phyloP scores from a whole-genome alignment of 2,329 filamentous ascomycete genomes.

The Talaromyces sp. region DNA sequence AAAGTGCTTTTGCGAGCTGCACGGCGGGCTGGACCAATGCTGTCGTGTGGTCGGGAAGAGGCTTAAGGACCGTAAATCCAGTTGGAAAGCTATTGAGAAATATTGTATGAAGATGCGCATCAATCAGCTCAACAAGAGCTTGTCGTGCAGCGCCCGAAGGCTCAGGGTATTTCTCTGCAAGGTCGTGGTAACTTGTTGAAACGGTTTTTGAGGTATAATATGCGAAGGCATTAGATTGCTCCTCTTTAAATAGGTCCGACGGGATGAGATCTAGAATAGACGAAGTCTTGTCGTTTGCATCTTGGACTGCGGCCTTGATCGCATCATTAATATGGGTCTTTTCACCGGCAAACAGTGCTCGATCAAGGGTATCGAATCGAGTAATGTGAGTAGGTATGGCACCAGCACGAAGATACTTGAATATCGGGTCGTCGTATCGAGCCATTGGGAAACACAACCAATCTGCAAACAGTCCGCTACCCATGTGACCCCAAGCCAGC shows the following conservation, averaged over 20 bases:
- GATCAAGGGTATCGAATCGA: constrained; percentile 65
- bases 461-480: constrained; percentile 72
- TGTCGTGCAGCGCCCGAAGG: constrained; percentile 57
- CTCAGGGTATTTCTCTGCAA: constrained; percentile 58
- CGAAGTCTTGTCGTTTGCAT: constrained; percentile 50
- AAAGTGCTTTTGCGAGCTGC: constrained; percentile 68
- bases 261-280: constrained; percentile 60
- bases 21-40: constrained; percentile 64
- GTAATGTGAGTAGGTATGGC: constrained; percentile 66
- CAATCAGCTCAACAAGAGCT: constrained; percentile 69
- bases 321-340: constrained; percentile 59
- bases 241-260: constrained; percentile 58
- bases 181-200: constrained; percentile 59
- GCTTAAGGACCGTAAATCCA: constrained; percentile 78
- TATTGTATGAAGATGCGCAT: constrained; percentile 74
- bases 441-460: constrained; percentile 83
- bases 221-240: constrained; percentile 65
- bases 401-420: constrained; percentile 68
- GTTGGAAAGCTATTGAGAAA: constrained; percentile 75
- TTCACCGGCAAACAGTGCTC: constrained; percentile 67
- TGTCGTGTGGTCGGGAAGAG: constrained; percentile 68
- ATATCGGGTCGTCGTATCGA: constrained; percentile 62
- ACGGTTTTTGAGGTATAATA: constrained; percentile 67
- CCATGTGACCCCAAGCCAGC: constrained; percentile 92
- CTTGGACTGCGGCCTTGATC: constrained; percentile 49